These are phyloP conservation scores for Erythrophleum fordii DNA, from an alignment of 306 rosid genomes.

Conservation along the genomic window DNA sequence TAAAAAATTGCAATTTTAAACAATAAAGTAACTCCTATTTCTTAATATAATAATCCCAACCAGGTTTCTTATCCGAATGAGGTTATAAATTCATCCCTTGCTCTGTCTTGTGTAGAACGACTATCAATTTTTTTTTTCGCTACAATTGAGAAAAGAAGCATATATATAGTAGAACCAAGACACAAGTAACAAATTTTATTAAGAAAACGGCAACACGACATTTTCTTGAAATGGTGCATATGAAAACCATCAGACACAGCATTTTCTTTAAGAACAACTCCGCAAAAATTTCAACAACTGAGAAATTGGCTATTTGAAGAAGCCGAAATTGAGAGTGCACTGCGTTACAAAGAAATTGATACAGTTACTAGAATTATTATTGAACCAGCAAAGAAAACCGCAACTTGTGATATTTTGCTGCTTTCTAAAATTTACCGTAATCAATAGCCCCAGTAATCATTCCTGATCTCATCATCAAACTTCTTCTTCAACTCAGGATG, in stretches of 20 bases:
- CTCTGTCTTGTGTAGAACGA: not conserved
- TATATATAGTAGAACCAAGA: not conserved
- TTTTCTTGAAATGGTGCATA: constrained; percentile 32
- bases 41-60: not conserved
- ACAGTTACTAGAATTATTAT: constrained; percentile 54
- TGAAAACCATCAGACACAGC: constrained; percentile 26
- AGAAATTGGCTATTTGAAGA: constrained; percentile 11
- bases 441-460: constrained; percentile 95
- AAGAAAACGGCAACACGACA: constrained; percentile 14
- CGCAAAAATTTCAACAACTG: constrained; percentile 39
- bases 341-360: constrained; percentile 47
- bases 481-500: constrained; percentile 93
- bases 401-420: constrained; percentile 45
- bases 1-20: not conserved
- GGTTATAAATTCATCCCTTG: not conserved
- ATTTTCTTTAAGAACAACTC: constrained; percentile 5
- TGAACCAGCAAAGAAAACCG: constrained; percentile 49
- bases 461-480: constrained; percentile 93
- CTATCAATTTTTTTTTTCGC: not conserved
- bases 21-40: not conserved
- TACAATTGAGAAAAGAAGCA: not conserved
- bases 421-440: constrained; percentile 28
- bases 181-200: constrained; percentile 32
- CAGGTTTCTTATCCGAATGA: not conserved
- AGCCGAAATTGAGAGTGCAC: constrained; percentile 22